Base-by-base conservation (phyloP, 306 rosid species). In the Cucumis hystrix region DNA sequence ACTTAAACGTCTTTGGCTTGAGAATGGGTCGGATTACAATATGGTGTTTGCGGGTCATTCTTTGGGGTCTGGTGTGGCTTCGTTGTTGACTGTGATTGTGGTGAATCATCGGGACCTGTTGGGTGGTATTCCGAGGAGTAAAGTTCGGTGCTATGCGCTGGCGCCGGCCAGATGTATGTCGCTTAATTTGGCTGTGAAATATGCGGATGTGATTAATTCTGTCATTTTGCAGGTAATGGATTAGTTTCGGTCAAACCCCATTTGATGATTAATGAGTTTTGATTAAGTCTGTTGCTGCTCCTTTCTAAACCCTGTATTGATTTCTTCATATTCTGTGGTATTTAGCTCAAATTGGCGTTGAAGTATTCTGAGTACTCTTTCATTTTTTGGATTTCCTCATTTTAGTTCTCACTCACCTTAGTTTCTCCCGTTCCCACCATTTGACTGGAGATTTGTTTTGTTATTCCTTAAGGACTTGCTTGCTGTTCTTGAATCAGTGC, bases 111-210 rank as follows among this genome's bases (percentile, higher is more conserved):
- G 87, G 74, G 89, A 86, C 20, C 55, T 39, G 0, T 55, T 95
- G 75, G 97, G 97, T 1, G 99, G 97, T 14, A 79, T 95, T 54
- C 87, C 93, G 0, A 88, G 95, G 74, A 84, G 78, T 10, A 89
- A 86, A 83, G 81, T 95, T 18, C 79, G 80, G 47, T 92, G 97
- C 66, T 95, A 89, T 25, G 93, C 97, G 0, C 7, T 95, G 9
- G 97, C 98, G 21, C 98, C 98, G 17, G 97, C 98, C 0, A 81
- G 98, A 82, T 92, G 98, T 76, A 86, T 92, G 97, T 95, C 98
- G 7, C 89, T 95, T 73, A 95, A 95, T 84, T 83, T 95, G 87
- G 98, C 98, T 1, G 98, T 95, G 41, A 90, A 92, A 83, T 95
- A 95, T 72, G 97, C 97, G n/a, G 91, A 95, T 82, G 89, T 92